These are phyloP conservation scores for Epichloe baconii DNA, from an alignment of 2,329 filamentous ascomycete genomes.

Conservation along the genomic window DNA sequence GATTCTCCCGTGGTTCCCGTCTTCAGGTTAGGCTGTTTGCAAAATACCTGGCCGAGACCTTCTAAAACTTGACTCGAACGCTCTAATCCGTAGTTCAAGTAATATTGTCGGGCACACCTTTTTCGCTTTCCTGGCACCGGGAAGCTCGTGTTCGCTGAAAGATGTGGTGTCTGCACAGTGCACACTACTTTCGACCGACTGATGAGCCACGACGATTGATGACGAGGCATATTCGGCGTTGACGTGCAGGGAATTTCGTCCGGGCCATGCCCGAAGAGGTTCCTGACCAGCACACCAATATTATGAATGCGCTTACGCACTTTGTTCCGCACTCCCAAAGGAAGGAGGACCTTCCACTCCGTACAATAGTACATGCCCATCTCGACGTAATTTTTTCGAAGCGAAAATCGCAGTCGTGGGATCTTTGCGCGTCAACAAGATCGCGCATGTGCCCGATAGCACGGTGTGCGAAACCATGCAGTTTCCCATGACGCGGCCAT, in stretches of 20 bases:
- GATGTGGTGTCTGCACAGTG: constrained; percentile 18
- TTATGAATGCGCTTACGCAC: neutral
- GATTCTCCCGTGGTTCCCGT: too few relatives aligned
- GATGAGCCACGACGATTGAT: constrained; percentile 6
- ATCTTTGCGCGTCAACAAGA: too few relatives aligned
- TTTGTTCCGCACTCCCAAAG: neutral
- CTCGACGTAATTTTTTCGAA: too few relatives aligned
- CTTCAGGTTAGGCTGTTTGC: too few relatives aligned
- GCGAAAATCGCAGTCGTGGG: too few relatives aligned
- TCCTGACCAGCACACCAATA: neutral
- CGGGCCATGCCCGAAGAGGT: neutral
- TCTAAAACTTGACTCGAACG: too few relatives aligned
- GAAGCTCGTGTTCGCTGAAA: constrained; percentile 14
- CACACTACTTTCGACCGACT: constrained; percentile 5
- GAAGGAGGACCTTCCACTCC: neutral
- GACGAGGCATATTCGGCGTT: neutral
- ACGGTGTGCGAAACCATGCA: neutral
- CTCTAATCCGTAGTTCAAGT: neutral
- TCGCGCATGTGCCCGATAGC: neutral
- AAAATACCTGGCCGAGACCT: too few relatives aligned
- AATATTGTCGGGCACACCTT: too few relatives aligned
- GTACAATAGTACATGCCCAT: too few relatives aligned
- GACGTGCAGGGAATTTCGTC: neutral
- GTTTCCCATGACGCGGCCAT: neutral
- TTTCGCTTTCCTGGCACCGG: neutral